These are phyloP conservation scores for Melaleuca quinquenervia DNA, from an alignment of 345 rosid species.

Conservation along the genomic window DNA sequence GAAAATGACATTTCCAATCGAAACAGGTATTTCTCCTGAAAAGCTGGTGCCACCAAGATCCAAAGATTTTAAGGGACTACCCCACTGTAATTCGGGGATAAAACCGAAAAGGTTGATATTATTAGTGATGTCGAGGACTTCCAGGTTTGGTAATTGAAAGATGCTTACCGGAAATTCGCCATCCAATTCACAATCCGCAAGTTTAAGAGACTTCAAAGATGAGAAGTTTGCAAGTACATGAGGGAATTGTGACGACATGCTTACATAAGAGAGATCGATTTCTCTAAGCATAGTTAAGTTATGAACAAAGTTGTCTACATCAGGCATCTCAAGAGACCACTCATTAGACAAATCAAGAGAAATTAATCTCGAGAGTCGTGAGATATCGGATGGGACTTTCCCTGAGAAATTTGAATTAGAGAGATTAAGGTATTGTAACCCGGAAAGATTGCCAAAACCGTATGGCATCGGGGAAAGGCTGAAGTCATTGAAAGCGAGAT, in stretches of 20 bases:
- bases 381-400: background rate
- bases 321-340: background rate
- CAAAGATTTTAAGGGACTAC: background rate
- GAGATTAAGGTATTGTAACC: background rate
- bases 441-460: background rate
- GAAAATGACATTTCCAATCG: background rate
- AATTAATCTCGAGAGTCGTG: background rate
- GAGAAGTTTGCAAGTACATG: background rate
- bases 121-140: background rate
- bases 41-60: background rate
- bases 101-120: background rate
- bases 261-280: background rate
- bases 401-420: background rate
- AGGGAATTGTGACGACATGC: background rate
- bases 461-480: background rate
- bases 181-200: background rate
- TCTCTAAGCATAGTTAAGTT: background rate
- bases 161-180: background rate
- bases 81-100: background rate
- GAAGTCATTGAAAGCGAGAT: background rate
- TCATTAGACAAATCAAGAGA: background rate
- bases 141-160: background rate
- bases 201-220: background rate
- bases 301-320: background rate
- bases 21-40: background rate